Base-by-base conservation (phyloP, 1,284 basidiomycete species). In the Prillingera fragicola region DNA sequence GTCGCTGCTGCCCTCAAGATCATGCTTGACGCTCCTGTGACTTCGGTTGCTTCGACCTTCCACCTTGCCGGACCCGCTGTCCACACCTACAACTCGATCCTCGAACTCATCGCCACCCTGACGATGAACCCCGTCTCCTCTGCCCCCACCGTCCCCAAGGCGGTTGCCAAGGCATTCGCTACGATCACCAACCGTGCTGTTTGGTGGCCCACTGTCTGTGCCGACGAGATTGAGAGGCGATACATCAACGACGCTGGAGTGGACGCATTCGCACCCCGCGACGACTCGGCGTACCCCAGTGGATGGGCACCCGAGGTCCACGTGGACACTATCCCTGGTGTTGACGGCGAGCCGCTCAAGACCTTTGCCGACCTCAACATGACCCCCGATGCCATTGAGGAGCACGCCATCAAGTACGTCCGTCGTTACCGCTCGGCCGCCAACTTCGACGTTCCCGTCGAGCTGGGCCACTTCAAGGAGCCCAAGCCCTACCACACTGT, bases 141-240 rank as follows among this genome's bases (percentile, higher is more conserved):
- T 49, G 78, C 82, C 0, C 83, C 87, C 9, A 80, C 81, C 34
- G 67, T 96, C 29, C 92, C 94, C 36, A 88, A 88, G 70, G 66
- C 76, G 14, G 60, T 87, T 42, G 86, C 91, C 35, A 74, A 79
- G 38, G 62, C 77, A 7, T 71, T 88, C 25, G 79, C 91, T 5
- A 80, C 75, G 56, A 69, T 78, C 23, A 79, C 82, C 33, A 87
- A 96, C 72, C 66, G 73, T 4, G 77, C 80, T 0, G 35, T 77
- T 13, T 98, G 91, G 92, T 98, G 92, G 92, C 92, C 91, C 14
- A 80, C 86, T 46, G 76, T 96, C 50, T 83, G 80, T 65, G 86
- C 89, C 1, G 94, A 98, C 70, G 92, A 97, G 73, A 83, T 98
- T 22, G 78, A 80, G 60, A 77, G 94, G 60, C 80, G 89, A 54